These are phyloP conservation scores for Nitzschia sp. DNA, from an alignment of 108 stramenopile species.

Conservation along the genomic window DNA sequence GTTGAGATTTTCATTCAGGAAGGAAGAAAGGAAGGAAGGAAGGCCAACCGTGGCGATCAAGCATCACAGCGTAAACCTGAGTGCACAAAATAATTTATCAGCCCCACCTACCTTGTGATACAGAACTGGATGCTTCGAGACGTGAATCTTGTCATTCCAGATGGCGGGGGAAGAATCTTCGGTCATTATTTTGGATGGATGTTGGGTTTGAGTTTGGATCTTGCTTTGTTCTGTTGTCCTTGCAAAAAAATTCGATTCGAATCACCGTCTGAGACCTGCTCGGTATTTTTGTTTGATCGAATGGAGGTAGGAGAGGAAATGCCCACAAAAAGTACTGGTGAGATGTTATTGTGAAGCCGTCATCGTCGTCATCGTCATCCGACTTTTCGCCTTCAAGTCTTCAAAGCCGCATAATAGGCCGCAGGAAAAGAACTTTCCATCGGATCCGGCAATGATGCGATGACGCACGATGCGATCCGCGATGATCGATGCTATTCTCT, in stretches of 20 bases:
- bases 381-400: background rate
- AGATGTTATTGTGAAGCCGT: background rate
- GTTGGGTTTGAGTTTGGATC: background rate
- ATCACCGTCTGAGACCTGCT: background rate
- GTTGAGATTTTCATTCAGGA: background rate
- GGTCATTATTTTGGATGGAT: background rate
- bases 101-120: conserved; percentile 55
- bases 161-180: too few species aligned
- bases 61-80: background rate
- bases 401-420: too few species aligned
- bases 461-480: too few species aligned
- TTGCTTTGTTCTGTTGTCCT: too few species aligned
- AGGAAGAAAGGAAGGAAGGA: background rate
- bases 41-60: background rate
- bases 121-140: conserved; percentile 77
- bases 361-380: background rate
- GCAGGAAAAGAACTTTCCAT: too few species aligned
- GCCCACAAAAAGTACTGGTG: background rate
- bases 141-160: conserved; percentile 43
- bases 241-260: background rate
- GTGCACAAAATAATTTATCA: background rate
- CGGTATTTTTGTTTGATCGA: background rate
- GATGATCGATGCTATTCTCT: too few species aligned
- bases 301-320: background rate
- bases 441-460: too few species aligned